Evolutionary conservation across 108 stramenopile genomes (phyloP).

Genomic region (Skeletonema menzelii): DNA sequence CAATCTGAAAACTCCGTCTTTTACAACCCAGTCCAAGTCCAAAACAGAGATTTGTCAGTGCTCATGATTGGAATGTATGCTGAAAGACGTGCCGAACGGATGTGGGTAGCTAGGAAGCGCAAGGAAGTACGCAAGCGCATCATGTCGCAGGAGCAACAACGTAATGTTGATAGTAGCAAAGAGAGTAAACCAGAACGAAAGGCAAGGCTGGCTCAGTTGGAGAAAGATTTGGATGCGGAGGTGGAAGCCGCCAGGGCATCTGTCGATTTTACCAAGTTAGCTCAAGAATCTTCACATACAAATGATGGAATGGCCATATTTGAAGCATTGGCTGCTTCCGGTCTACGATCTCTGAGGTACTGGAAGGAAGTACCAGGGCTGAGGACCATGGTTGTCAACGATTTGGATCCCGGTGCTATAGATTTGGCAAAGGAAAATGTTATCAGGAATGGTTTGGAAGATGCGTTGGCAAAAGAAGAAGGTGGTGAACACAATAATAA

Average conservation of each 20-base stretch:
- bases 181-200: conserved; percentile 28
- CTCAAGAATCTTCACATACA: conserved; percentile 18
- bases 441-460: conserved; percentile 72
- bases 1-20: conserved; percentile 85
- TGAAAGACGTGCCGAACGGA: conserved; percentile 72
- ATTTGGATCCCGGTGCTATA: conserved; percentile 84
- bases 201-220: conserved; percentile 7
- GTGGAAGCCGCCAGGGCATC: conserved; percentile 14
- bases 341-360: conserved; percentile 94
- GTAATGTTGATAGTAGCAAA: conserved; percentile 36
- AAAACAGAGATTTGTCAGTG: conserved; percentile 94
- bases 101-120: conserved; percentile 47
- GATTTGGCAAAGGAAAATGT: conserved; percentile 77
- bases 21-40: conserved; percentile 98
- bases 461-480: conserved; percentile 61
- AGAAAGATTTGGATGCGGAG: conserved; percentile 19
- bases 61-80: conserved; percentile 88
- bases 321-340: conserved; percentile 97
- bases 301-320: conserved; percentile 83
- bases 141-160: conserved; percentile 27
- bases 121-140: conserved; percentile 54
- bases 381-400: conserved; percentile 89
- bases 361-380: conserved; percentile 94
- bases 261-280: conserved; percentile 24
- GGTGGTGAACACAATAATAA: conserved; percentile 53